These are phyloP conservation scores for Starmerella sirachaensis DNA, from an alignment of 805 yeast genomes.

Conservation along the genomic window DNA sequence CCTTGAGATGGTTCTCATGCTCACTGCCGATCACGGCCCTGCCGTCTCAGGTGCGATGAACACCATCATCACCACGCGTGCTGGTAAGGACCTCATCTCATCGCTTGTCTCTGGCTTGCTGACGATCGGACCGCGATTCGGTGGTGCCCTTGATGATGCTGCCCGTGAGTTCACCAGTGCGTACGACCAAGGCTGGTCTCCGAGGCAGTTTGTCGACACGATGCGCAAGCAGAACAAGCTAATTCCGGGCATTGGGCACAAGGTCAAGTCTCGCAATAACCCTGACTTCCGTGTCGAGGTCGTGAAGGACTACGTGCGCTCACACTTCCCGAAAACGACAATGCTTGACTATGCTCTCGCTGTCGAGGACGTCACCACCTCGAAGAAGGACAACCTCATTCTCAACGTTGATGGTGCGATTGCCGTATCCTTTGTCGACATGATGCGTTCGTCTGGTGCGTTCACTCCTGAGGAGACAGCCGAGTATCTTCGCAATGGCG, in stretches of 20 bases:
- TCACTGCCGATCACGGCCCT: conserved; percentile 39
- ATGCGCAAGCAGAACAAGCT: conserved; percentile 39
- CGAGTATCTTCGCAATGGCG: conserved; percentile 36
- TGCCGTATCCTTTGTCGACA: conserved; percentile 36
- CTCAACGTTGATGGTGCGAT: conserved; percentile 38
- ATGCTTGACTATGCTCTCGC: conserved; percentile 37
- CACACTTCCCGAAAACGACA: conserved; percentile 35
- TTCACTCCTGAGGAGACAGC: conserved; percentile 36
- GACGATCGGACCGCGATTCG: conserved; percentile 37
- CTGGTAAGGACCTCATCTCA: conserved; percentile 38
- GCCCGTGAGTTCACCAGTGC: conserved; percentile 36
- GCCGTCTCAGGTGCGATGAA: conserved; percentile 40
- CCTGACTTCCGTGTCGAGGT: conserved; percentile 39
- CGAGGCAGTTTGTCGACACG: conserved; percentile 36
- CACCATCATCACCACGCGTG: conserved; percentile 38
- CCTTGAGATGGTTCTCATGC: conserved; percentile 39
- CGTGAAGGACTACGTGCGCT: conserved; percentile 36
- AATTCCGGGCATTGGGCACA: conserved; percentile 39
- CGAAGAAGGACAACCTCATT: conserved; percentile 37
- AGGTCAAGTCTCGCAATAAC: conserved; percentile 37
- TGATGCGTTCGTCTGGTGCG: conserved; percentile 35
- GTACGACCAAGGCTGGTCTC: conserved; percentile 35
- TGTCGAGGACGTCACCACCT: conserved; percentile 39
- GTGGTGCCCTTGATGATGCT: conserved; percentile 39
- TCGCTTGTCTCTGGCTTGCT: conserved; percentile 36